A percentile compares a stretch with the other conserved stretches of the same genome.
These are phyloP conservation scores for Phytophthora meadii DNA, from an alignment of 352 stramenopile species.

Conservation along the genomic window DNA sequence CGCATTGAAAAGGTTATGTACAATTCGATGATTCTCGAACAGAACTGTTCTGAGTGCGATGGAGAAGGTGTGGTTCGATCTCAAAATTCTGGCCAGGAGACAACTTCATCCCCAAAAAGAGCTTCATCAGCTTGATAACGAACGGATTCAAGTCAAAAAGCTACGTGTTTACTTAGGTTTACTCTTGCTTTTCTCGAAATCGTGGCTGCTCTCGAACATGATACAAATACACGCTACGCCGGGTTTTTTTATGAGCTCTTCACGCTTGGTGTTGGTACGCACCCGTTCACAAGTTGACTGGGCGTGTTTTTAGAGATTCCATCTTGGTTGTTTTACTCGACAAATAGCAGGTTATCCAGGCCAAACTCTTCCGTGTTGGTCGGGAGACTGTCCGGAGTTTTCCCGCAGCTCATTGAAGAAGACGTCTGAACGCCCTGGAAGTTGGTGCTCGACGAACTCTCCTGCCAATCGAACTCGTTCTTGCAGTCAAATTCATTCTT, in stretches of 20 bases:
- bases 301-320: conserved; percentile 5
- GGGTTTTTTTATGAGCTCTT: conserved; percentile 18
- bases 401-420: conserved; percentile 29
- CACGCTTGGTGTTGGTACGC: conserved; percentile 19
- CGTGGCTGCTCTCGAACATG: conserved; percentile 26
- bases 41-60: conserved; percentile 58
- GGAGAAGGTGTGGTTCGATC: conserved; percentile 56
- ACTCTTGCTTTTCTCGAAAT: conserved; percentile 5
- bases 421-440: conserved; percentile 12
- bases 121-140: conserved; percentile 1
- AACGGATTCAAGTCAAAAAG: conserved; percentile 18
- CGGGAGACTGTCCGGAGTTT: conserved; percentile 41
- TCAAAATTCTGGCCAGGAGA: background rate
- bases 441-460: conserved; percentile 23
- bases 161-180: conserved; percentile 16
- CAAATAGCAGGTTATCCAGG: conserved; percentile 73
- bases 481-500: conserved; percentile 34
- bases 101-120: background rate
- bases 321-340: conserved; percentile 46
- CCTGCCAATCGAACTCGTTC: conserved; percentile 60
- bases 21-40: conserved; percentile 61
- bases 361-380: conserved; percentile 68
- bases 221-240: conserved; percentile 40
- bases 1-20: conserved; percentile 67
- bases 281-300: background rate